Percentiles rank a stretch among this genome's conserved stretches.
Conservation (phyloP, 2,329 filamentous ascomycete species). For the Xylaria sp. region DNA sequence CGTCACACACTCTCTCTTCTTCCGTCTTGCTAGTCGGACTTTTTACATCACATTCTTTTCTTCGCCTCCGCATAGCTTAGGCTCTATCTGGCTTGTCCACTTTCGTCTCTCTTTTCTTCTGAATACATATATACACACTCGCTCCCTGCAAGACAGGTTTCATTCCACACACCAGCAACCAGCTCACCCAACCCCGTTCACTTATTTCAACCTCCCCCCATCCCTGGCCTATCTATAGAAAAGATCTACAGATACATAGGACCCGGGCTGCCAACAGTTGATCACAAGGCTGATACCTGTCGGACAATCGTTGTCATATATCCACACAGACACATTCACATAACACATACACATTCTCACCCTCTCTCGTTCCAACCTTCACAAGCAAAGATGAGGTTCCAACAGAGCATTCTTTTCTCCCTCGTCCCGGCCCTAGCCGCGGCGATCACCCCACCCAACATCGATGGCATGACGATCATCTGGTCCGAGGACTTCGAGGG, state of each 20-base stretch:
- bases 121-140: conserved; percentile 27
- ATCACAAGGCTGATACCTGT: conserved; percentile 6
- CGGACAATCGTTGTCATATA: conserved; percentile 11
- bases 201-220: conserved; percentile 10
- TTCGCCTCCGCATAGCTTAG: conserved; percentile 20
- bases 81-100: conserved; percentile 15
- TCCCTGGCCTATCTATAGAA: conserved; percentile 9
- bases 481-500: conserved; percentile 37
- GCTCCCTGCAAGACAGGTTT: conserved; percentile 34
- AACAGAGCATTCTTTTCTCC: conserved; percentile 29
- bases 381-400: conserved; percentile 36
- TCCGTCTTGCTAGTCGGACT: conserved; percentile 32
- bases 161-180: conserved; percentile 19
- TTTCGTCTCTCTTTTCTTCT: conserved; percentile 34
- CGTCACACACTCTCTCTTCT: conserved; percentile 29
- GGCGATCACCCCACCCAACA: conserved; percentile 33
- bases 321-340: too few relatives aligned
- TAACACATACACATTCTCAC: too few relatives aligned
- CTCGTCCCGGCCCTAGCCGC: conserved; percentile 33
- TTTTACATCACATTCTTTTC: conserved; percentile 33
- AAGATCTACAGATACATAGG: conserved; percentile 17
- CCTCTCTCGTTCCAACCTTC: conserved; percentile 6
- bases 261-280: conserved; percentile 15
- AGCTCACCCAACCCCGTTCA: conserved; percentile 19
- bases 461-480: conserved; percentile 31